phyloP scores from a whole-genome alignment of 2,329 filamentous ascomycete genomes.

The Pseudogymnoascus sp. region DNA sequence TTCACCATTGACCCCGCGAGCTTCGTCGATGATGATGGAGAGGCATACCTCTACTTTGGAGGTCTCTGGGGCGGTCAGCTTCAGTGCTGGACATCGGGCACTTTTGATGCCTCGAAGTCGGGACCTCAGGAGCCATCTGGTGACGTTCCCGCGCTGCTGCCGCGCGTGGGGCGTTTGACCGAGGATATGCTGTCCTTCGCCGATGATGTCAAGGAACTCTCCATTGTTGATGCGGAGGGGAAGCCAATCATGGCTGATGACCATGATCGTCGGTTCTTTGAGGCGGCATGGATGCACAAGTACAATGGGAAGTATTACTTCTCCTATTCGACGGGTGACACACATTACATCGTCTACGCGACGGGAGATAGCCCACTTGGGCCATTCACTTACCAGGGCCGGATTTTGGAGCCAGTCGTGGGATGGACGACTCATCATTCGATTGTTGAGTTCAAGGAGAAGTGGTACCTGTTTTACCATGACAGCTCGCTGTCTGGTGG shows the following conservation, averaged over 20 bases:
- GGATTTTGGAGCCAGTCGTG: constrained; percentile 67
- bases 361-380: constrained; percentile 57
- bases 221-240: constrained; percentile 57
- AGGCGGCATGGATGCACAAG: constrained; percentile 76
- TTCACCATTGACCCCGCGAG: constrained; percentile 72
- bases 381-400: constrained; percentile 65
- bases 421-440: constrained; percentile 81
- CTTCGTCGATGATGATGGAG: constrained; percentile 66
- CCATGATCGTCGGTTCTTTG: constrained; percentile 70
- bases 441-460: constrained; percentile 64
- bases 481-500: constrained; percentile 63
- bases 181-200: constrained; percentile 60
- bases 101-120: constrained; percentile 48
- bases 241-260: constrained; percentile 56
- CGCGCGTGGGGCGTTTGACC: constrained; percentile 58
- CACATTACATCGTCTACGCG: constrained; percentile 67
- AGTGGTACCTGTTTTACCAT: constrained; percentile 72
- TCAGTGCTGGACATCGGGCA: constrained; percentile 60
- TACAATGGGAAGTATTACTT: constrained; percentile 64
- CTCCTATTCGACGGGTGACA: constrained; percentile 71
- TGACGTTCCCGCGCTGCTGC: constrained; percentile 52
- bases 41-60: constrained; percentile 67
- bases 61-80: constrained; percentile 76
- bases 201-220: constrained; percentile 48
- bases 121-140: constrained; percentile 55